phyloP scores from a whole-genome alignment of 2,329 filamentous ascomycete species.

The Botryotinia convoluta region DNA sequence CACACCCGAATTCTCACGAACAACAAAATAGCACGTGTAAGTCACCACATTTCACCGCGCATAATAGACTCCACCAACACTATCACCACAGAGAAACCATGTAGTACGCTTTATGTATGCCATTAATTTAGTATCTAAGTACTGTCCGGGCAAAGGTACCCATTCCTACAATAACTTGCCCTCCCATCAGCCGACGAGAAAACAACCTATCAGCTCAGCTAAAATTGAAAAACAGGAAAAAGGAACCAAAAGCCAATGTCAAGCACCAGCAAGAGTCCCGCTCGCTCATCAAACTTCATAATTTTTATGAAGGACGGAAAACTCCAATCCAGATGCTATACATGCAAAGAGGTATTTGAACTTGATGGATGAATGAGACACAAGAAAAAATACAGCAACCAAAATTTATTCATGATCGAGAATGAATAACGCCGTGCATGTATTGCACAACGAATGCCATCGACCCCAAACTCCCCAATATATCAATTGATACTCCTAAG shows the following conservation, averaged over 20 bases:
- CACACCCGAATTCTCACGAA: background rate
- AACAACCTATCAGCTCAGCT: background rate
- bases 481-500: background rate
- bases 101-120: background rate
- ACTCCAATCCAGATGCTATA: conserved; percentile 11
- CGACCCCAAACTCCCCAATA: background rate
- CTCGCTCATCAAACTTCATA: conserved; percentile 7
- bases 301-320: background rate
- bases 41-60: background rate
- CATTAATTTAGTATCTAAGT: conserved; percentile 4
- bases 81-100: background rate
- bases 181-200: background rate
- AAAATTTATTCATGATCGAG: conserved; percentile 1
- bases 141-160: background rate
- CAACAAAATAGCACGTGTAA: background rate
- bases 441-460: conserved; percentile 4
- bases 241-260: background rate
- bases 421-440: conserved; percentile 2
- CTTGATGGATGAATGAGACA: background rate
- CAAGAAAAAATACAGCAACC: conserved; percentile 3
- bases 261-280: background rate
- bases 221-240: background rate
- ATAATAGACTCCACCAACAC: background rate
- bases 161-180: background rate
- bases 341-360: conserved; percentile 18